phyloP scores from a whole-genome alignment of 257 asterid genomes.

The Paraleonurus japonicus region DNA sequence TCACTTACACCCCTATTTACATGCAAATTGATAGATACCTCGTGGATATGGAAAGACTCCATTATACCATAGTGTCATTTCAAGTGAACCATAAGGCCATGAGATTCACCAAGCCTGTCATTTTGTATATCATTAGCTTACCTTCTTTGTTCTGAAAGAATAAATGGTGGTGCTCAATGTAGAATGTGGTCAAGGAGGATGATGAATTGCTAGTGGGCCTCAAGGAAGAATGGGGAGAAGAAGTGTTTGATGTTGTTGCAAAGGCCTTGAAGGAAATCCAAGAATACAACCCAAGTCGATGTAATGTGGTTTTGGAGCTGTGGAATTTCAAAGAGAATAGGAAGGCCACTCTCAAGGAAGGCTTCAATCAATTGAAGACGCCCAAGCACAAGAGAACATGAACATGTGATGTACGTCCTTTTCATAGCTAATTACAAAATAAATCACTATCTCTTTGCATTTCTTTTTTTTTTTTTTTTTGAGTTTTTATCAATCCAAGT shows the following conservation, averaged over 20 bases:
- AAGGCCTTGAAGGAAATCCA: conserved; percentile 40
- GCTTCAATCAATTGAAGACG: too few species aligned
- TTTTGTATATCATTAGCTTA: neutral
- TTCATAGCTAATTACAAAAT: neutral
- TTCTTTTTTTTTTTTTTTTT: too few species aligned
- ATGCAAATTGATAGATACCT: neutral
- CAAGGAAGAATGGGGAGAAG: conserved; percentile 49
- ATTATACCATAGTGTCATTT: conserved; percentile 8
- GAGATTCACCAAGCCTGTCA: neutral
- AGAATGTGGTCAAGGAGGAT: conserved; percentile 42
- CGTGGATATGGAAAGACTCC: neutral
- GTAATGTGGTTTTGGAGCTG: conserved; percentile 48
- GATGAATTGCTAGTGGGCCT: conserved; percentile 40
- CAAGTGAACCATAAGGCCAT: neutral
- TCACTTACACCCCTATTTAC: neutral
- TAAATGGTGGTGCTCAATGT: conserved; percentile 15
- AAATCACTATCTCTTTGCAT: neutral
- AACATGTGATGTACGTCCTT: neutral
- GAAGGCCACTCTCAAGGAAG: conserved; percentile 59
- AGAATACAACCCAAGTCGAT: conserved; percentile 51
- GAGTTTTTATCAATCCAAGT: too few species aligned
- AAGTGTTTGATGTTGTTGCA: conserved; percentile 34
- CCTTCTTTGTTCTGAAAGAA: neutral
- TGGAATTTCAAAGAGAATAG: conserved; percentile 56
- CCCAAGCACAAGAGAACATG: conserved; percentile 44